A percentile compares a stretch with the other conserved stretches of the same genome.
phyloP scores from a whole-genome alignment of 441 rosid species.

The Croton laevigatus region DNA sequence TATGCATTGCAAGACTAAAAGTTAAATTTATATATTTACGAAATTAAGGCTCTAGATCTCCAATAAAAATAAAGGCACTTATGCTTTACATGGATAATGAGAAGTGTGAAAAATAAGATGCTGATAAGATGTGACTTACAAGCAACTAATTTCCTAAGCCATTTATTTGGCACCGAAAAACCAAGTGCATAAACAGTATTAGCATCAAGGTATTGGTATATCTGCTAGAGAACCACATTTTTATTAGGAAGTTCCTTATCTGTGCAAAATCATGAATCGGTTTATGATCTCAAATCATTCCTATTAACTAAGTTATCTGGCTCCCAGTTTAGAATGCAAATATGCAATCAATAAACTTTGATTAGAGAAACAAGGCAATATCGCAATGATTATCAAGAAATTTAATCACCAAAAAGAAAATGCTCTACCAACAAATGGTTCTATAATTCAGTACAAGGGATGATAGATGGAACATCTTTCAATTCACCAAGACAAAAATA shows the following conservation, averaged over 20 bases:
- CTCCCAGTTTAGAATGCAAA: background rate
- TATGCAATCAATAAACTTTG: background rate
- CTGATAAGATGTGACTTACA: background rate
- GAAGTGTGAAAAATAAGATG: background rate
- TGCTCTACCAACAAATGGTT: background rate
- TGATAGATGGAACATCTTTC: background rate
- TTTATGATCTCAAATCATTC: background rate
- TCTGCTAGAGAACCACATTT: background rate
- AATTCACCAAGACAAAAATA: background rate
- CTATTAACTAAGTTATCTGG: background rate
- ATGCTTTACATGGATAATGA: background rate
- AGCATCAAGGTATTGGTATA: background rate
- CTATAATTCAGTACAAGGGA: background rate
- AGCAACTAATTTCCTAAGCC: background rate
- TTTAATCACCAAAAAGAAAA: background rate
- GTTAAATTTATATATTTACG: background rate
- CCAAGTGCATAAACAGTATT: background rate
- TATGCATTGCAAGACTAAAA: background rate
- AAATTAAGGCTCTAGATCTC: slow-evolving; percentile 3
- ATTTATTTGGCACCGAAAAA: background rate
- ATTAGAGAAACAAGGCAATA: background rate
- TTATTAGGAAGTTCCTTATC: background rate
- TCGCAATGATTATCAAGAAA: background rate
- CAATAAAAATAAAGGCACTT: background rate
- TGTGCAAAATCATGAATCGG: background rate